Base-by-base conservation (phyloP, 495 filamentous ascomycete genomes). In the Aspergillus sparsus region DNA sequence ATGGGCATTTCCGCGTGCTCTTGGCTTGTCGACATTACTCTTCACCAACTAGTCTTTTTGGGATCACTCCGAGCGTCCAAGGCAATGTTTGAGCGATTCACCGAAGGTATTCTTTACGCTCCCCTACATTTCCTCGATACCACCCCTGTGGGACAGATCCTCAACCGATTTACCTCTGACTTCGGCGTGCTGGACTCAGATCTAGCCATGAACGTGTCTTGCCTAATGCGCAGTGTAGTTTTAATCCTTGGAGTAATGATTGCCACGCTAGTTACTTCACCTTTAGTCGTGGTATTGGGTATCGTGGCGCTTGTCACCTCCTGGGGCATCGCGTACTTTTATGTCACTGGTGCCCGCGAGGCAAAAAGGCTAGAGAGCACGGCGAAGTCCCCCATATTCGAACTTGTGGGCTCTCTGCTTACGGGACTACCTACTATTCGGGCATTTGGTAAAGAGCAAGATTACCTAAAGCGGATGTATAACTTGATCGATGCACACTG, bases 41-140 rank as follows among this genome's bases (percentile, higher is more conserved):
- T 82, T 60, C 90, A 81, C 64, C 75, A 82, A 34, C 80, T 82
- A 60, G 67, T 86, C n/a, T 87, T 85, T 53, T 32, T 68, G 2
- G 82, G 64, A 3, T 64, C 72, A 6, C 32, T 92, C 51, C 76
- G 71, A 27, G 89, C 87, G 18, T 90, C 87, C 2, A 80, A 84
- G 54, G 74, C 68, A 42, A 74, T 93, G 4, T 93, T 92, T 59
- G 80, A 84, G 11, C 75, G 80, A 32, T 73, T 92, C 37, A 84
- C 84, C 37, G 85, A 80, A 57, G 77, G 81, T 3, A 80, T 95
- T 13, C 78, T 94, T 0, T 84, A 86, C 7, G 81, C 89, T 12
- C 90, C 89, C 0, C 73, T 90, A 8, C 77, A 87, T 49, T 95
- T 89, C 88, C 76, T 93, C 10, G 91, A 95, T 68, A 93, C 89